A percentile compares a stretch with the other conserved stretches of the same genome.
phyloP scores from a whole-genome alignment of 129 eudicot species.

The Pseudognaphalium luteoalbum region DNA sequence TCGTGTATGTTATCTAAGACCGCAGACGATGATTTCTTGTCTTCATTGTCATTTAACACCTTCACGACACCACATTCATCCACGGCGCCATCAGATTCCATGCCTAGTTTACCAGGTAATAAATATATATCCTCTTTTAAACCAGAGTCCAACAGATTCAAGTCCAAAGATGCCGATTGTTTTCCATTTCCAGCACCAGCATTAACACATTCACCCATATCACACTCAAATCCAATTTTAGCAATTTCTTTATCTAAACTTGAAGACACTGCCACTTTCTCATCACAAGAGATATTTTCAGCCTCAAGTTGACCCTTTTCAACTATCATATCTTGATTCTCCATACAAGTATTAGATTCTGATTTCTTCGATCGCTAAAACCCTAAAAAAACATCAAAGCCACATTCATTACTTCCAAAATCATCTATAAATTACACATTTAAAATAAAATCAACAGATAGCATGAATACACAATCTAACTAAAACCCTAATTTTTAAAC shows the following conservation, averaged over 20 bases:
- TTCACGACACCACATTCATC: neutral
- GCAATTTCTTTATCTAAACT: slow-evolving; percentile 12
- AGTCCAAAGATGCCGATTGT: neutral
- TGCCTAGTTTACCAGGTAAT: neutral
- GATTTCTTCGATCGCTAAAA: neutral
- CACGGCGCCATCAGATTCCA: neutral
- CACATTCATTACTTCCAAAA: slow-evolving; percentile 7
- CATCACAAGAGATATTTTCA: neutral
- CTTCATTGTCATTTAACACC: neutral
- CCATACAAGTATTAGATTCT: neutral
- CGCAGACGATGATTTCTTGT: neutral
- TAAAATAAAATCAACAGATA: neutral
- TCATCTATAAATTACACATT: neutral
- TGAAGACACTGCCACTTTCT: neutral
- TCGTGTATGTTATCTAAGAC: neutral
- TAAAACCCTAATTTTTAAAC: neutral
- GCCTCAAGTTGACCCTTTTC: neutral
- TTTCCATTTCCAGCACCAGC: neutral
- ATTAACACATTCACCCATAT: neutral
- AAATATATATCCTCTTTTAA: slow-evolving; percentile 13
- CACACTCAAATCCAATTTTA: slow-evolving; percentile 14
- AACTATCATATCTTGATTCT: neutral
- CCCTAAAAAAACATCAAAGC: slow-evolving; percentile 16
- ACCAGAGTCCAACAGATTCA: slow-evolving; percentile 10
- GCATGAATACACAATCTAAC: neutral